phyloP scores from a whole-genome alignment of 202 grass and related monocot species.

The Zoysia matrella region DNA sequence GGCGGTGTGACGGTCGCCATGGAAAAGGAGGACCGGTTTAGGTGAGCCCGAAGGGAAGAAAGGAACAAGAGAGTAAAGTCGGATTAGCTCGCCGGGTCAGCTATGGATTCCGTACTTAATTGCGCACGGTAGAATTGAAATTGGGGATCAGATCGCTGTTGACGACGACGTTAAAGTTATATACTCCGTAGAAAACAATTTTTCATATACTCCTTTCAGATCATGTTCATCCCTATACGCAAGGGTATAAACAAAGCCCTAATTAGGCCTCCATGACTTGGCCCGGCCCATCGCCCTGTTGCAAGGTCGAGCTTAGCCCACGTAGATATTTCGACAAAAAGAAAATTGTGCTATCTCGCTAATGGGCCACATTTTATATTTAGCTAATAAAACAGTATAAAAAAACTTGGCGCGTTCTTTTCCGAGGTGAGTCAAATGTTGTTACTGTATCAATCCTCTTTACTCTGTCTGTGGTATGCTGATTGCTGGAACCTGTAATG shows the following conservation, averaged over 20 bases:
- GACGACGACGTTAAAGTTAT: no score
- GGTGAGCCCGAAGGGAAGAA: slow-evolving; percentile 32
- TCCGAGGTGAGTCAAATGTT: neutral
- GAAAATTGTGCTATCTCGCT: neutral
- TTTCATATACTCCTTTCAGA: no score
- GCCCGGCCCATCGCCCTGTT: neutral
- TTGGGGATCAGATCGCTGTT: neutral
- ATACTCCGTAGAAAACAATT: no score
- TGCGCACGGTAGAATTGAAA: slow-evolving; percentile 30
- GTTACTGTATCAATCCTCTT: neutral
- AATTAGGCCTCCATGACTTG: no score
- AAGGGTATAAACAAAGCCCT: no score
- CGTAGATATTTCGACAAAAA: no score
- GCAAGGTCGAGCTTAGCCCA: neutral
- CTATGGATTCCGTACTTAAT: slow-evolving; percentile 30
- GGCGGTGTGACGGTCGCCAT: slow-evolving; percentile 51
- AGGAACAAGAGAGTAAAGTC: slow-evolving; percentile 1
- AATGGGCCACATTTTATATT: neutral
- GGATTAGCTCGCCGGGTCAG: slow-evolving; percentile 34
- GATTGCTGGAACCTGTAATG: neutral
- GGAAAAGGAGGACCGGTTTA: neutral
- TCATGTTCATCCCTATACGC: no score
- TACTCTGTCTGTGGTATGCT: neutral
- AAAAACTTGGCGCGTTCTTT: neutral
- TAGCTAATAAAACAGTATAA: neutral